A percentile compares a stretch with the other conserved stretches of the same genome.
These are phyloP conservation scores for Adenanthera pavonina DNA, from an alignment of 306 rosid genomes.

Conservation along the genomic window DNA sequence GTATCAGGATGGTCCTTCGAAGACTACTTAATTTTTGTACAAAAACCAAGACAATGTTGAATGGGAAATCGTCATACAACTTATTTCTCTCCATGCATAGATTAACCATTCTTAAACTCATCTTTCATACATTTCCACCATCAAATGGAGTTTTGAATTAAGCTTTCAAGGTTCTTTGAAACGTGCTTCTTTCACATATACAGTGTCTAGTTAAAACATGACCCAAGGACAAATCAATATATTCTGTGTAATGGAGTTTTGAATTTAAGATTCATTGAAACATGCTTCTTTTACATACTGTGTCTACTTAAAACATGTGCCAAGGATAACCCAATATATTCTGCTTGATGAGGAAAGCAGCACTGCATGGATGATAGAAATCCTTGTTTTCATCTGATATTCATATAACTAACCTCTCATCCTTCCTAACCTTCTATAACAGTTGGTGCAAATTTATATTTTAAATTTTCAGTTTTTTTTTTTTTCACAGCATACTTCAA, in stretches of 20 bases:
- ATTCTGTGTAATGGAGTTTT: neutral
- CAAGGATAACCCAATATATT: neutral
- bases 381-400: neutral
- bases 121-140: neutral
- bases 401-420: neutral
- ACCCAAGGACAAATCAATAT: neutral
- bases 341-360: neutral
- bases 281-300: too few species aligned
- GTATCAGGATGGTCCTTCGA: neutral
- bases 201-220: neutral
- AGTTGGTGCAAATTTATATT: neutral
- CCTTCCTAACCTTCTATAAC: neutral
- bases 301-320: neutral
- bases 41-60: neutral
- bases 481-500: neutral
- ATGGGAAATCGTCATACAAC: neutral
- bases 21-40: neutral
- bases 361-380: neutral
- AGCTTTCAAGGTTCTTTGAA: neutral
- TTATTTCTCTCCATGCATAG: neutral
- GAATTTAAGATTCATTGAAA: too few species aligned
- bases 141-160: neutral
- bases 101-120: neutral
- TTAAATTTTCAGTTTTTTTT: neutral
- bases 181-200: neutral